Conservation (phyloP, 768 basidiomycete genomes). For the Dioszegia aurantiaca region DNA sequence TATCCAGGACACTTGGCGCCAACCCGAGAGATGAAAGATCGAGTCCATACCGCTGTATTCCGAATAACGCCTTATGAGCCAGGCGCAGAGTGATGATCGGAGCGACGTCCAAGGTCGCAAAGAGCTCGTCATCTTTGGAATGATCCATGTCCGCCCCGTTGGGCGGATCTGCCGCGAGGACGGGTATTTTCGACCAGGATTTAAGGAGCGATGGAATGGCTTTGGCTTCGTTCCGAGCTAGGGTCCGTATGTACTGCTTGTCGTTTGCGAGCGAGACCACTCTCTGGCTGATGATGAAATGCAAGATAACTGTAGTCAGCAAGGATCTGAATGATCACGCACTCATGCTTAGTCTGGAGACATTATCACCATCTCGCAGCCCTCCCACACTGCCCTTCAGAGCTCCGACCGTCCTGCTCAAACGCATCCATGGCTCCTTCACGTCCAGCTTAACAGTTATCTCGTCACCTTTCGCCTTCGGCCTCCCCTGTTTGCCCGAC, state of each 20-base stretch:
- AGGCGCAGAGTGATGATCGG: conserved; percentile 3
- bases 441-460: conserved; percentile 4
- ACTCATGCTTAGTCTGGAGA: background rate
- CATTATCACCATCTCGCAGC: background rate
- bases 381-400: background rate
- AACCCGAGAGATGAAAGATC: conserved; percentile 1
- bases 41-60: background rate
- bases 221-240: conserved; percentile 11
- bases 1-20: background rate
- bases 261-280: background rate
- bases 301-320: background rate
- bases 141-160: background rate
- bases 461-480: background rate
- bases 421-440: conserved; percentile 10
- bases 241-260: conserved; percentile 1
- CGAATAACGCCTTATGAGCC: background rate
- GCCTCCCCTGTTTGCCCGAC: background rate
- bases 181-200: conserved; percentile 1
- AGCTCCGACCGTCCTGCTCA: conserved; percentile 3
- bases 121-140: background rate
- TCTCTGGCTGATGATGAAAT: background rate
- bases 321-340: background rate
- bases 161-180: too few species aligned
- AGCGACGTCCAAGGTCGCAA: background rate
- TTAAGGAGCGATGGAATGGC: conserved; percentile 10